Evolutionary conservation across 371 early-diverging fungal genomes (phyloP).

Genomic region (Actinomucor elegans): DNA sequence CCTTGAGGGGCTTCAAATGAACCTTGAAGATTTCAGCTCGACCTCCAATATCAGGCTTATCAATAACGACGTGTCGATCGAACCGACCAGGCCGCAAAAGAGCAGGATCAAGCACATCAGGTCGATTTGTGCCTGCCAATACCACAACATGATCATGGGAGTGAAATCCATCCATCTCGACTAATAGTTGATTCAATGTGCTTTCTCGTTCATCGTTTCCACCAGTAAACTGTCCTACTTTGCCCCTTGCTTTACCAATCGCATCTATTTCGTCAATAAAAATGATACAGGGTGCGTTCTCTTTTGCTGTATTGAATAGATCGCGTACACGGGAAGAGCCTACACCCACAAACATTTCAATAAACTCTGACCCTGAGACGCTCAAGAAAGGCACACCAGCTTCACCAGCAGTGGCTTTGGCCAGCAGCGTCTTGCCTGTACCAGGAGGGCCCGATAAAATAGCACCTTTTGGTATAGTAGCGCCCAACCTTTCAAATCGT

Average conservation of each 20-base stretch:
- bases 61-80: constrained; percentile 99
- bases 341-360: constrained; percentile 99
- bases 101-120: constrained; percentile 99
- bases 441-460: constrained; percentile 98
- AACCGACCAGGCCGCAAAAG: constrained; percentile 98
- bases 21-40: constrained; percentile 98
- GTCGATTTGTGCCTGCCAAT: constrained; percentile 99
- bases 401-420: constrained; percentile 59
- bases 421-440: constrained; percentile 81
- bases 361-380: constrained; percentile 98
- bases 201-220: constrained; percentile 94
- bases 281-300: constrained; percentile 99
- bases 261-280: constrained; percentile 99
- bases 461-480: constrained; percentile 95
- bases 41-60: constrained; percentile 97
- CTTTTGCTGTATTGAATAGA: constrained; percentile 96
- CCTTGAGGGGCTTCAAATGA: constrained; percentile 98
- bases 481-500: constrained; percentile 90
- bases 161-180: constrained; percentile 98
- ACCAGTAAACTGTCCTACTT: constrained; percentile 96
- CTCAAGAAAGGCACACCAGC: constrained; percentile 95
- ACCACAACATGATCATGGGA: constrained; percentile 97
- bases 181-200: constrained; percentile 99
- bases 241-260: constrained; percentile 98
- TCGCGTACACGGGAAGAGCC: constrained; percentile 98